These are phyloP conservation scores for Neostapfia colusana DNA, from an alignment of 176 grass and related monocot species.

Conservation along the genomic window DNA sequence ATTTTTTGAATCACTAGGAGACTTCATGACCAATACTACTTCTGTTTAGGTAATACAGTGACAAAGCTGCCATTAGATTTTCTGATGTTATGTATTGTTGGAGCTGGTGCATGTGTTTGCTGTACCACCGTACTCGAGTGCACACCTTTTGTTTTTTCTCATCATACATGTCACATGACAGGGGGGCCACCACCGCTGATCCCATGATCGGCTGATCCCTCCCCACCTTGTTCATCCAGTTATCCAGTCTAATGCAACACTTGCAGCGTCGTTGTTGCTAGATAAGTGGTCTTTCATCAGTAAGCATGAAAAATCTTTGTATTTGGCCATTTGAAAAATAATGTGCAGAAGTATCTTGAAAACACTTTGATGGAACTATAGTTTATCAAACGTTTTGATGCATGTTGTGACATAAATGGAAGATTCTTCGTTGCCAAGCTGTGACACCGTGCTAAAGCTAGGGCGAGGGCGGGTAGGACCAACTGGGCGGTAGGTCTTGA, in stretches of 20 bases:
- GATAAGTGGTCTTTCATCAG: not conserved
- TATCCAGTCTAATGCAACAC: not conserved
- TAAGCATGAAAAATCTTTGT: too few relatives aligned
- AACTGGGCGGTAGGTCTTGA: too few relatives aligned
- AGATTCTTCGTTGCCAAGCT: not conserved
- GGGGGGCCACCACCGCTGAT: slow-evolving; percentile 19
- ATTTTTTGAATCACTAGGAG: not conserved
- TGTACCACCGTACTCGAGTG: not conserved
- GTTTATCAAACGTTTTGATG: not conserved
- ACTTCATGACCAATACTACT: not conserved
- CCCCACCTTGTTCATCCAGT: not conserved
- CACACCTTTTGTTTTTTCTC: slow-evolving; percentile 1
- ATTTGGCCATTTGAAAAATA: not conserved
- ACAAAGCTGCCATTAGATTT: not conserved
- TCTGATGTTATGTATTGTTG: slow-evolving; percentile 14
- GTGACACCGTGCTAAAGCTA: not conserved
- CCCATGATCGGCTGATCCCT: slow-evolving; percentile 7
- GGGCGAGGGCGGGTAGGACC: not conserved
- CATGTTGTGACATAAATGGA: not conserved
- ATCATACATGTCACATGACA: slow-evolving; percentile 20
- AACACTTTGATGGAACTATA: not conserved
- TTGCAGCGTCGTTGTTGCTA: not conserved
- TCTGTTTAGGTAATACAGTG: not conserved
- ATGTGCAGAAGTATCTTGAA: not conserved
- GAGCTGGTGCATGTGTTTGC: slow-evolving; percentile 8